Evolutionary conservation across 805 yeast species (phyloP).

Genomic region (Candida adriatica): DNA sequence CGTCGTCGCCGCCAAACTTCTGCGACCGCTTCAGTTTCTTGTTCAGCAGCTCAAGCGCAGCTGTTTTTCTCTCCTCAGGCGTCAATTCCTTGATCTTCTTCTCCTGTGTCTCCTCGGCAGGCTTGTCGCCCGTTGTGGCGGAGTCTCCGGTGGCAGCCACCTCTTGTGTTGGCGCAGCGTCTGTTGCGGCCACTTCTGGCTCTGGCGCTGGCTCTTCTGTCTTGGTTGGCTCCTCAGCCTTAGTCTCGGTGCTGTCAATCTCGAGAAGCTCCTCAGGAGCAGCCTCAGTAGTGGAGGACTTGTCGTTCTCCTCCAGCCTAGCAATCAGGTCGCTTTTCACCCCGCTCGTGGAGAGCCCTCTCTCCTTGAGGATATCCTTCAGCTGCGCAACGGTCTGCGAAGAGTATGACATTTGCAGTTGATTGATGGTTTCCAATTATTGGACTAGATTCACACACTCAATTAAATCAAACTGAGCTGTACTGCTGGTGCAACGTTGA

Average conservation of each 20-base stretch:
- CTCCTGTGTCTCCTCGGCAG: conserved; percentile 21
- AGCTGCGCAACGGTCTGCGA: conserved; percentile 77
- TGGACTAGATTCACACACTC: too few relatives aligned
- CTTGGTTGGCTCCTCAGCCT: background rate
- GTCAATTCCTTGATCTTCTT: conserved; percentile 32
- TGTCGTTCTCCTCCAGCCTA: conserved; percentile 55
- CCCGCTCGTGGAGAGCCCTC: conserved; percentile 65
- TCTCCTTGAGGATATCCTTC: conserved; percentile 64
- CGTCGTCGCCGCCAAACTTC: conserved; percentile 59
- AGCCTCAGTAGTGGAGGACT: conserved; percentile 1
- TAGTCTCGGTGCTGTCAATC: background rate
- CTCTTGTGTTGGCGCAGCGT: conserved; percentile 4
- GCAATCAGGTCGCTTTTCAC: conserved; percentile 72
- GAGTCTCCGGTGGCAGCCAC: conserved; percentile 4
- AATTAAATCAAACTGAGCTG: too few relatives aligned
- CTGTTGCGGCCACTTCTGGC: conserved; percentile 4
- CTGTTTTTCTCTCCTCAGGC: conserved; percentile 64
- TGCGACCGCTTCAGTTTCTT: conserved; percentile 66
- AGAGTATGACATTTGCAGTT: conserved; percentile 29
- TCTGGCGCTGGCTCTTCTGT: background rate
- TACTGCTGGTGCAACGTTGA: too few relatives aligned
- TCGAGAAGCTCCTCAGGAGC: conserved; percentile 1
- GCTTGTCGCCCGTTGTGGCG: conserved; percentile 6
- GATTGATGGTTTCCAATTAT: too few relatives aligned
- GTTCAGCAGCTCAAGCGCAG: conserved; percentile 60